Base-by-base conservation (phyloP, 805 yeast genomes). In the Lipomyces mesembrius region DNA sequence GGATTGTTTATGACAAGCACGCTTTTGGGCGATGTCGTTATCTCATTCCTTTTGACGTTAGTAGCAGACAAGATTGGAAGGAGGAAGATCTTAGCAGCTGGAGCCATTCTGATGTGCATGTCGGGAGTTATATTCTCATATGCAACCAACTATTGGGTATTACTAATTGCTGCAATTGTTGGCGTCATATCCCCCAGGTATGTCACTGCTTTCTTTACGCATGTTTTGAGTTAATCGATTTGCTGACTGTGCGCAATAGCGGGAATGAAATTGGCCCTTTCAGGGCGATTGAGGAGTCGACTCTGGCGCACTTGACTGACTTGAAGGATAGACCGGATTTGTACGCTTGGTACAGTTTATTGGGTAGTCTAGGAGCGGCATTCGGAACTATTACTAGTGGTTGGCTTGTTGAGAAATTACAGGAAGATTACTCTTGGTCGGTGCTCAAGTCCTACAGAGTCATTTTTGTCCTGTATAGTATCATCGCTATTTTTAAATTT, bases 321-420 rank as follows among this genome's bases (percentile, higher is more conserved):
- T 72, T 77, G 17, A 79, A 78, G 11, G 76, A 81, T 37, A 74
- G 87, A 62, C 79, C 87, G 0, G 88, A 85, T 71, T 77, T 84
- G n/a, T 85, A 82, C 71, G 84, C 87, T 7, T 85, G 88, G 88
- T 85, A 84, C 72, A 79, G 81, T 0, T 81, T 85, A 70, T 73
- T 83, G 49, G 88, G 87, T 0, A 78, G 80, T 2, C 71, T 83
- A 29, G 80, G 84, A 22, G 77, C 80, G 29, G 86, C 87, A 97
- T 97, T 39, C 79, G 78, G 29, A 97, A 97, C 73, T 97, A 84
- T 79, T 82, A 91, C 78, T 87, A 89, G 66, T 93, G 82, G 74
- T 85, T 85, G 69, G 90, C 87, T 61, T 83, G 89, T 1, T 92
- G 95, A 52, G 91, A 78, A 68, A 80, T 84, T 2, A 78, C 87